A percentile compares a stretch with the other conserved stretches of the same genome.
Evolutionary conservation across 768 basidiomycete species (phyloP).

Genomic region (Hemileccinum impolitum): DNA sequence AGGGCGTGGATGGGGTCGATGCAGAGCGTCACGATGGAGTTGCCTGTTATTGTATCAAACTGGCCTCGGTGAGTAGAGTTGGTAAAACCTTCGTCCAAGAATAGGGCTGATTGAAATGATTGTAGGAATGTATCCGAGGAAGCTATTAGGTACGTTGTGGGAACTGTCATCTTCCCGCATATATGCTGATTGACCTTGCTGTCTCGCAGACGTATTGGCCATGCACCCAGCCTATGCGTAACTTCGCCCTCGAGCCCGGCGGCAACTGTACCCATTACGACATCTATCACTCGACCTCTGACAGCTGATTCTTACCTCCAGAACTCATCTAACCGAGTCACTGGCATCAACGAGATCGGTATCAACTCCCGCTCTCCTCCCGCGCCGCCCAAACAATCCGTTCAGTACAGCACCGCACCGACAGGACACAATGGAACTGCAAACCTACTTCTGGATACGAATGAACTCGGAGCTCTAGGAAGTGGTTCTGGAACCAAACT

Average conservation of each 20-base stretch:
- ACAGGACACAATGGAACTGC: constrained; percentile 17
- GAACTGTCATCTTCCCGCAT: neutral
- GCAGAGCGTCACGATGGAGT: constrained; percentile 61
- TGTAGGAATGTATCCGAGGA: constrained; percentile 68
- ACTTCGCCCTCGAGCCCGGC: constrained; percentile 27
- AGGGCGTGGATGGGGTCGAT: constrained; percentile 75
- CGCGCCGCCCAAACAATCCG: constrained; percentile 15
- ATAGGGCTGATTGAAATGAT: neutral
- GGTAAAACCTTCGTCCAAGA: neutral
- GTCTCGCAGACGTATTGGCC: constrained; percentile 44
- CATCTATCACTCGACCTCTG: constrained; percentile 18
- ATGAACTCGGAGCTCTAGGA: constrained; percentile 22
- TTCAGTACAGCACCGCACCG: constrained; percentile 31
- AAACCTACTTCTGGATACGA: constrained; percentile 9
- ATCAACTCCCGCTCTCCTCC: constrained; percentile 5
- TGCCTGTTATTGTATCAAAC: constrained; percentile 80
- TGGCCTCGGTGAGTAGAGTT: constrained; percentile 67
- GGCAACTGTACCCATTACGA: constrained; percentile 29
- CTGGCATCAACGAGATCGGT: constrained; percentile 7
- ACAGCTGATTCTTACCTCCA: constrained; percentile 20
- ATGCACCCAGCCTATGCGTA: constrained; percentile 40
- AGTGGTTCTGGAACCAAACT: constrained; percentile 5
- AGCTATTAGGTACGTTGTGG: constrained; percentile 48
- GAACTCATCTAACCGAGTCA: constrained; percentile 5
- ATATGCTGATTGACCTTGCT: neutral